Evolutionary conservation across 768 basidiomycete genomes (phyloP), one percentile per base, ranked within the genome.

Genomic region (Daedaleopsis nitida): DNA sequence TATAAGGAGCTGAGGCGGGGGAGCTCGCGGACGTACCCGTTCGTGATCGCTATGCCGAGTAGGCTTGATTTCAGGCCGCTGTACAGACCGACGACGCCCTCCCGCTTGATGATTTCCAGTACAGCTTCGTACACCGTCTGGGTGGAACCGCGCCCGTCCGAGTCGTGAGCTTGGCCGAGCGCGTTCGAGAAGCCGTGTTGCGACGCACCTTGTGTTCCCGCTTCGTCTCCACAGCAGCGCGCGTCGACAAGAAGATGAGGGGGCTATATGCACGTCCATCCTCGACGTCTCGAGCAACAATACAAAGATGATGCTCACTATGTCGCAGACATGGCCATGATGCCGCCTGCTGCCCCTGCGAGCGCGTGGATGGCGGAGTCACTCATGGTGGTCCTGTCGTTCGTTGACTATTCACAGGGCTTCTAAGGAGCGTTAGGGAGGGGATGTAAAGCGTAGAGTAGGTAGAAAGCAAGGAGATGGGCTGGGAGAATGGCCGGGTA

Each of bases 41-140:
- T 98, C 19, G 97, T 97, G 37, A 97, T 81, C 5, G 93, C 94
- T 64, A 99, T 92, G 7, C 94, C 96, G 39, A 95, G 76, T 58
- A 99, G 77, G 68, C 90, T 91, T 14, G 94, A 92, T 62, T 80
- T 83, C 37, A 99, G 75, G 0, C 97, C 97, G 65, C 86, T 88
- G 73, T 98, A 99, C 14, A 99, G 76, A 2, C 93, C 95, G 2
- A 82, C 66, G 23, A 93, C 62, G 27, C 97, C 96, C 74, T 98
- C 96, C 19, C 87, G 83, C 72, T 88, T 86, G 74, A 96, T 77
- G 62, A 90, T 88, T 70, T 92, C 89, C 52, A 88, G 63, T 16
- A 93, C 76, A 7, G 85, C 86, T 69, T 88, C 83, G 60, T 83
- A 84, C 24, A 83, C 77, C 5, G 86, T 83, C 91, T 93, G 53